These are phyloP conservation scores for Apophysomyces sp. DNA, from an alignment of 371 early-diverging fungal genomes.

Conservation along the genomic window DNA sequence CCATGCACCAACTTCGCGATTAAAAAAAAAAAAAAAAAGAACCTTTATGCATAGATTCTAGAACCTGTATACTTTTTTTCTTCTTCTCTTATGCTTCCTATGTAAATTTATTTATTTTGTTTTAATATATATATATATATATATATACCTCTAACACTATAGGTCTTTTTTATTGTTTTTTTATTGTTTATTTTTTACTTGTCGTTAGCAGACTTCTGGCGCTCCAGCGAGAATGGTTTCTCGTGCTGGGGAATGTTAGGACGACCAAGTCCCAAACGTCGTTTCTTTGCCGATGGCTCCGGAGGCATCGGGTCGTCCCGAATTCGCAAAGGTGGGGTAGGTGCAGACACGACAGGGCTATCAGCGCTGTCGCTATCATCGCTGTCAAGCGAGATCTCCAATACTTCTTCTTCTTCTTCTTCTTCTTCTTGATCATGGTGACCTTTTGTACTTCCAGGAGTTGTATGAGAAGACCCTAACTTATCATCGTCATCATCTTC, in stretches of 20 bases:
- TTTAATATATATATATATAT: not conserved
- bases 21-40: not conserved
- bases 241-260: not conserved
- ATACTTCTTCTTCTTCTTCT: slow-evolving; percentile 6
- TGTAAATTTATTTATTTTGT: not conserved
- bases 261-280: slow-evolving; percentile 16
- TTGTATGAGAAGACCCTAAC: not conserved
- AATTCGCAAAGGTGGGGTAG: not conserved
- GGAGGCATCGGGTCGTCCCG: not conserved
- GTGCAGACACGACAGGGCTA: not conserved
- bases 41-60: not conserved
- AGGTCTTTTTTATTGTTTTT: no score
- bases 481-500: slow-evolving; percentile 10
- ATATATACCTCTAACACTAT: no score
- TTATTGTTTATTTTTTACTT: not conserved
- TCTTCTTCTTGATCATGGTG: slow-evolving; percentile 8
- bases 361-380: not conserved
- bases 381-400: slow-evolving; percentile 2
- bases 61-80: not conserved
- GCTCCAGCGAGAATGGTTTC: slow-evolving; percentile 12
- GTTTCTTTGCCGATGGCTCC: slow-evolving; percentile 8
- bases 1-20: not conserved
- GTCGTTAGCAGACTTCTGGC: not conserved
- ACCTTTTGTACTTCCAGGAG: not conserved
- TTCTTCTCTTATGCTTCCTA: not conserved